Conservation (phyloP, 352 stramenopile species). For the Globisporangium recalcitrans region DNA sequence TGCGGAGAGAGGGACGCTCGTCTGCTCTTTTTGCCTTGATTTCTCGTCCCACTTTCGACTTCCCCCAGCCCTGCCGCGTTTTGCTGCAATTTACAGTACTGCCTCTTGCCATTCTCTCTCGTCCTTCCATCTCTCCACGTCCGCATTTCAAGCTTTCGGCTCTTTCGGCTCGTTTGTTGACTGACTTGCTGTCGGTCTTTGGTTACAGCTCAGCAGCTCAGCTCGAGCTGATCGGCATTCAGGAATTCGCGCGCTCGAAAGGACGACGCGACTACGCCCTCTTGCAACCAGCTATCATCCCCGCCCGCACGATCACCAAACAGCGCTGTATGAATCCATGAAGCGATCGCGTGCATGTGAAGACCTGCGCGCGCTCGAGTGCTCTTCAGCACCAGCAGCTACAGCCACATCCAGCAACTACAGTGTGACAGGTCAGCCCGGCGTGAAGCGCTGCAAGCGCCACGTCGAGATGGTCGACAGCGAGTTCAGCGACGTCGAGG, state of each 20-base stretch:
- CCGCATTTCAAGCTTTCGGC: too few relatives aligned
- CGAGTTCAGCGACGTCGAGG: slow-evolving; percentile 11
- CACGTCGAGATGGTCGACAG: slow-evolving; percentile 10
- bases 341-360: slow-evolving; percentile 70
- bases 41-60: slow-evolving; percentile 8
- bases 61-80: background rate
- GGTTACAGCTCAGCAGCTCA: background rate
- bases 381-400: slow-evolving; percentile 14
- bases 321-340: slow-evolving; percentile 25
- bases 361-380: slow-evolving; percentile 54
- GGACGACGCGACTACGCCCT: slow-evolving; percentile 10
- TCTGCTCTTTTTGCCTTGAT: slow-evolving; percentile 18
- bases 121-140: background rate
- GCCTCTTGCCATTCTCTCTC: slow-evolving; percentile 6
- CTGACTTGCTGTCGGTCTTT: background rate
- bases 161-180: too few relatives aligned
- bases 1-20: background rate
- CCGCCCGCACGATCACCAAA: background rate
- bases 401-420: background rate
- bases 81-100: background rate
- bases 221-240: slow-evolving; percentile 1
- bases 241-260: slow-evolving; percentile 11
- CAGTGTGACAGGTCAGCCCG: slow-evolving; percentile 8
- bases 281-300: background rate
- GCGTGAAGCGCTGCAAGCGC: slow-evolving; percentile 15